Conservation (phyloP, 108 stramenopile genomes). For the Pseudonitzschia pungens region DNA sequence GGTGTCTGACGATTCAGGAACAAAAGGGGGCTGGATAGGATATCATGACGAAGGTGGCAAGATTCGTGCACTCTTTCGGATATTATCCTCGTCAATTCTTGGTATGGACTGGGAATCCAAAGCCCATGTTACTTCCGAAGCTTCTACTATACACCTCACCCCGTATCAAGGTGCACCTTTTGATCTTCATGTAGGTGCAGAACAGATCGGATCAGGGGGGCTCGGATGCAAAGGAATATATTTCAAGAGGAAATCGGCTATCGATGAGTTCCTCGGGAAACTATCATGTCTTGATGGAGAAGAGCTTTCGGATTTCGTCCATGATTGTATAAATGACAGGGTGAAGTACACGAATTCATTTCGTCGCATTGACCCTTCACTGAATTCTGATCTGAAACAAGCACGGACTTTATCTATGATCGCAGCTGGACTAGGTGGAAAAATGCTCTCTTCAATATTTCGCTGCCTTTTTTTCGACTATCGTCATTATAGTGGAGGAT, state of each 20-base stretch:
- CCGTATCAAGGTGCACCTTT: slow-evolving; percentile 82
- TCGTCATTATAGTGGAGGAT: slow-evolving; percentile 79
- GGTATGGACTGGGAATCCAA: slow-evolving; percentile 32
- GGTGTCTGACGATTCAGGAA: background rate
- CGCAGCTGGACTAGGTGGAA: slow-evolving; percentile 74
- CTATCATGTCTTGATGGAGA: slow-evolving; percentile 38
- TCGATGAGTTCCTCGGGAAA: slow-evolving; percentile 51
- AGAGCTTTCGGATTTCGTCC: slow-evolving; percentile 52
- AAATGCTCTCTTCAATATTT: slow-evolving; percentile 59
- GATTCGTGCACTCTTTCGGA: slow-evolving; percentile 72
- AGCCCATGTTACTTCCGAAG: background rate
- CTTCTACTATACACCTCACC: slow-evolving; percentile 59
- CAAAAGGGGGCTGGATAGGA: slow-evolving; percentile 63
- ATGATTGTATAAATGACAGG: slow-evolving; percentile 44
- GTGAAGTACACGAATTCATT: slow-evolving; percentile 31
- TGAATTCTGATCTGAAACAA: slow-evolving; percentile 56
- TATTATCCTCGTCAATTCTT: slow-evolving; percentile 48
- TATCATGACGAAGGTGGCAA: slow-evolving; percentile 85
- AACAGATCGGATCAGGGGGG: background rate
- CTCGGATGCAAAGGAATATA: slow-evolving; percentile 50
- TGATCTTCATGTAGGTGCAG: slow-evolving; percentile 77
- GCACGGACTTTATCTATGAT: slow-evolving; percentile 66
- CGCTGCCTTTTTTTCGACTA: slow-evolving; percentile 77
- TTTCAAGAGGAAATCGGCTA: slow-evolving; percentile 40
- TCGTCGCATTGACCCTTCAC: slow-evolving; percentile 40